Percentiles rank a stretch among this genome's conserved stretches.
Evolutionary conservation across 75 land plant genomes (phyloP).

Genomic region (Cryptomeria japonica): DNA sequence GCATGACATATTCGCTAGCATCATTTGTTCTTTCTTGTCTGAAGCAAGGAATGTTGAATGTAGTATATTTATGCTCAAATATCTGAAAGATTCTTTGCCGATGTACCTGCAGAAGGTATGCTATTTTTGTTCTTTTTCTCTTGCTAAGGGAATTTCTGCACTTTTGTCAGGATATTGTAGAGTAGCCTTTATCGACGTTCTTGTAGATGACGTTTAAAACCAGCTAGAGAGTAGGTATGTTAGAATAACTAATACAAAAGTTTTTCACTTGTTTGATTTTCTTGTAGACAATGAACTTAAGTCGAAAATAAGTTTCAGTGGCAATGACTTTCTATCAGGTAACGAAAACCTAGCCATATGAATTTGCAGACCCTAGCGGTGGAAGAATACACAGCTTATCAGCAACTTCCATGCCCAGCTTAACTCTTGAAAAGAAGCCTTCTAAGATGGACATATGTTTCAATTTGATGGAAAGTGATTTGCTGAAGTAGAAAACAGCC

Average conservation of each 20-base stretch:
- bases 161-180: background rate
- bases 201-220: background rate
- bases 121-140: background rate
- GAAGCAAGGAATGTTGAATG: background rate
- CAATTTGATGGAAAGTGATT: background rate
- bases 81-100: background rate
- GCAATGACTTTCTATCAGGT: background rate
- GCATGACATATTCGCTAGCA: background rate
- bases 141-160: background rate
- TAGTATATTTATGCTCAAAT: background rate
- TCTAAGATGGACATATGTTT: background rate
- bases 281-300: background rate
- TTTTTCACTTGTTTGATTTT: background rate
- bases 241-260: too few relatives aligned
- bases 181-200: background rate
- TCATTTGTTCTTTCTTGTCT: background rate
- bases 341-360: background rate
- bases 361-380: background rate
- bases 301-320: too few relatives aligned
- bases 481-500: background rate
- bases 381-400: background rate
- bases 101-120: background rate
- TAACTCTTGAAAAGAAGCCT: background rate
- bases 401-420: background rate
- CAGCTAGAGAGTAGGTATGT: background rate